Percentiles rank a stretch among this genome's conserved stretches.
phyloP scores from a whole-genome alignment of 2,329 filamentous ascomycete species.

The Pezicula neosporulosa region DNA sequence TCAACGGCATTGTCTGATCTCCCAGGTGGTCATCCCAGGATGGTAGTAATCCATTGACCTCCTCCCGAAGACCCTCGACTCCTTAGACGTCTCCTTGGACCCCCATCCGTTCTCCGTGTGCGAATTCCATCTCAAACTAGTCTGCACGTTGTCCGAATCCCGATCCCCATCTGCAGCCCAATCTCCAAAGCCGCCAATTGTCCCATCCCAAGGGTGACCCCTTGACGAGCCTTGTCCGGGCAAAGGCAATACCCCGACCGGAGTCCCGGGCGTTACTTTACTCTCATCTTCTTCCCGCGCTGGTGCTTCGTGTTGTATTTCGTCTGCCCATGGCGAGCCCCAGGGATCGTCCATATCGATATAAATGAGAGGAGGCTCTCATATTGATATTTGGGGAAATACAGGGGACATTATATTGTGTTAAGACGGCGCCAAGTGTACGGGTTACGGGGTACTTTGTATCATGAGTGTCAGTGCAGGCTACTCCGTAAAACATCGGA shows the following conservation, averaged over 20 bases:
- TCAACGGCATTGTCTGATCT: background rate
- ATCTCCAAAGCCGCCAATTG: constrained; percentile 22
- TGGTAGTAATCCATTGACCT: constrained; percentile 3
- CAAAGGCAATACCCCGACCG: constrained; percentile 12
- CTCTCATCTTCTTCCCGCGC: constrained; percentile 7
- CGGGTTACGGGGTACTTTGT: background rate
- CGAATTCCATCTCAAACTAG: constrained; percentile 12
- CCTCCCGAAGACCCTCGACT: constrained; percentile 2
- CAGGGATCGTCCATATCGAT: constrained; percentile 34
- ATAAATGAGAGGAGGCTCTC: constrained; percentile 18
- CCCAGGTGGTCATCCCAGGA: constrained; percentile 15
- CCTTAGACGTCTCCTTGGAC: constrained; percentile 1
- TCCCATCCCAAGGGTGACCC: constrained; percentile 24
- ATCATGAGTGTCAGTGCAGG: background rate
- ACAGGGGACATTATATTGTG: background rate
- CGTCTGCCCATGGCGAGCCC: constrained; percentile 36
- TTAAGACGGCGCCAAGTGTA: background rate
- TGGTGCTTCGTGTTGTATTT: constrained; percentile 15
- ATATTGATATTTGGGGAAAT: constrained; percentile 21
- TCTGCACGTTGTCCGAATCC: constrained; percentile 8
- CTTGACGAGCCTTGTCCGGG: constrained; percentile 13
- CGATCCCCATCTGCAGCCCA: too few relatives aligned
- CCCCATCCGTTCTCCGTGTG: constrained; percentile 11
- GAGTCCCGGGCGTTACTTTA: constrained; percentile 11
- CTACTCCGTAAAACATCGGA: background rate